phyloP scores from a whole-genome alignment of 306 rosid species.

The Quercus suber region DNA sequence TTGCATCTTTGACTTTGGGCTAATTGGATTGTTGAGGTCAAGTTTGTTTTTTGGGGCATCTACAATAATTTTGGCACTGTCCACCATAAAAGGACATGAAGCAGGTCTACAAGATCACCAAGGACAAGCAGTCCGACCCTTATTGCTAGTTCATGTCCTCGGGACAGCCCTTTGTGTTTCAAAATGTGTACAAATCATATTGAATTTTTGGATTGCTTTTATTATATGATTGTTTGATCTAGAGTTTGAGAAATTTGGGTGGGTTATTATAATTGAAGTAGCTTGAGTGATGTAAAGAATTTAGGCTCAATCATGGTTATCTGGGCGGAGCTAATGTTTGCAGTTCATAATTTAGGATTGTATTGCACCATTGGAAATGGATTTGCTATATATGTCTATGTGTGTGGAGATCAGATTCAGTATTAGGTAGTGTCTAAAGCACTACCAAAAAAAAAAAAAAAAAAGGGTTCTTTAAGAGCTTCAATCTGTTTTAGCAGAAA shows the following conservation, averaged over 20 bases:
- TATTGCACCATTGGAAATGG: too few species aligned
- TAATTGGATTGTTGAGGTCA: too few species aligned
- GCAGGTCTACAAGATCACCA: constrained; percentile 85
- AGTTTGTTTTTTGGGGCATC: too few species aligned
- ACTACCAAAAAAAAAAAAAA: too few species aligned
- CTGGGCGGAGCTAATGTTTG: too few species aligned
- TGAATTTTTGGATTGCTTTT: neutral
- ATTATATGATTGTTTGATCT: neutral
- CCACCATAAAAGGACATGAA: constrained; percentile 42
- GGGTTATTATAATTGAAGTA: neutral
- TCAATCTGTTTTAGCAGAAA: too few species aligned
- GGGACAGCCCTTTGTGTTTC: constrained; percentile 20
- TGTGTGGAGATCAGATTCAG: too few species aligned
- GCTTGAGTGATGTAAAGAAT: neutral
- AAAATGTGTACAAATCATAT: neutral
- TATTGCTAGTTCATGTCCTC: constrained; percentile 64
- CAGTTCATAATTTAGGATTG: too few species aligned
- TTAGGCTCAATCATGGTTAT: neutral
- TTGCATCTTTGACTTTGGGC: too few species aligned
- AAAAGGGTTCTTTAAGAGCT: too few species aligned
- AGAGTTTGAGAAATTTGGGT: neutral
- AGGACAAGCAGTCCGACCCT: constrained; percentile 74
- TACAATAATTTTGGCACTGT: neutral
- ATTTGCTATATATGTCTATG: too few species aligned
- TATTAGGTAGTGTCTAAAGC: too few species aligned